These are phyloP conservation scores for Cenchrus americanus DNA, from an alignment of 176 grass and related monocot species.

Conservation along the genomic window DNA sequence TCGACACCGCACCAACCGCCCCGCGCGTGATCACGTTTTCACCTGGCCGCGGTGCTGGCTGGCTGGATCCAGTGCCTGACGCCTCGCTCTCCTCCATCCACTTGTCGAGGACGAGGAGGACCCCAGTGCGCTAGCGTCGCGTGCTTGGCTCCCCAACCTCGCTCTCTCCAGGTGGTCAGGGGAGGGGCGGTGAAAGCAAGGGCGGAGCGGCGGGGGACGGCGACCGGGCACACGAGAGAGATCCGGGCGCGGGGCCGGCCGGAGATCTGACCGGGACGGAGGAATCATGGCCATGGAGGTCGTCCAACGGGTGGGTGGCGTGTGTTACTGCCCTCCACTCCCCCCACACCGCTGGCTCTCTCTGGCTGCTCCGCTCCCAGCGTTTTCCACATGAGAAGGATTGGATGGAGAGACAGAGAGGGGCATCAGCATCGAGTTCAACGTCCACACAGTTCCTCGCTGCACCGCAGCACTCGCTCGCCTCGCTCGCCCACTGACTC, in stretches of 20 bases:
- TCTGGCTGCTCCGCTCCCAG: not conserved
- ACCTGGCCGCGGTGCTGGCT: not conserved
- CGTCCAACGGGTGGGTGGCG: conserved; percentile 9
- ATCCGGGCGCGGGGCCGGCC: conserved; percentile 16
- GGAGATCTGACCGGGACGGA: conserved; percentile 53
- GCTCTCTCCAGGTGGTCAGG: not conserved
- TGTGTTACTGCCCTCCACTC: conserved; percentile 31
- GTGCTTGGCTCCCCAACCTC: conserved; percentile 14
- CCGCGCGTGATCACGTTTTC: not conserved
- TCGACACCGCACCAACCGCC: not conserved
- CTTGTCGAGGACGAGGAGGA: not conserved
- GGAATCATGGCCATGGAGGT: conserved; percentile 33
- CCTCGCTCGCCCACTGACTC: not conserved
- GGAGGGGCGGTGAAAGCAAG: not conserved
- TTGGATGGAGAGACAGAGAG: not conserved
- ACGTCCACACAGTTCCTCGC: not conserved
- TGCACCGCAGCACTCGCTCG: not conserved
- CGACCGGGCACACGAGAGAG: not conserved
- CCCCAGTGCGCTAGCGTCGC: not conserved
- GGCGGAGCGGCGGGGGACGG: not conserved
- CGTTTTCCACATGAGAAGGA: conserved; percentile 11
- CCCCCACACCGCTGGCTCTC: not conserved
- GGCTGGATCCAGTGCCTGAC: too few species aligned
- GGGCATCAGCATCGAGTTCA: conserved; percentile 30
- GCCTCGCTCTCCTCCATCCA: not conserved